Base-by-base conservation (phyloP, 208 protist species). In the Crithidia mellificae region DNA sequence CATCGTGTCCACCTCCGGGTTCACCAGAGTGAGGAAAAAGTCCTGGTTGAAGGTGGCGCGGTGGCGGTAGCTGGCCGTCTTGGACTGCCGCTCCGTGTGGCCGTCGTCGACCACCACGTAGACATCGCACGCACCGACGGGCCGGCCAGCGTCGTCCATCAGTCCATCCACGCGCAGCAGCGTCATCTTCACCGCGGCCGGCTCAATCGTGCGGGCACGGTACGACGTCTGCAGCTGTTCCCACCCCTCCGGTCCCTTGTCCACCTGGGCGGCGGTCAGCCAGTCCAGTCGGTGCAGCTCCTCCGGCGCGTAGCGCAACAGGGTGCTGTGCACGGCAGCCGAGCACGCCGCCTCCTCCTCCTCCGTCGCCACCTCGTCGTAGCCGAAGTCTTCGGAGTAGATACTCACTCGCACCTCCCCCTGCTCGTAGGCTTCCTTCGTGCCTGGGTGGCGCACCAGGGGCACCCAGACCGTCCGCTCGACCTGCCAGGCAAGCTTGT, bases 271-370 rank as follows among this genome's bases (percentile, higher is more conserved):
- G 22, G 46, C 53, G 29, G 64, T 66, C 68, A 89, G 77, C 85
- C 87, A 95, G 63, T 95, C 86, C 22, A 91, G 71, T 44, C 85
- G 83, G 66, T 95, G 90, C 55, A 95, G 77, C 68, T 91, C 81
- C 63, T 83, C 44, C 12, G 85, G 87, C 11, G 84, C 84, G 72
- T 90, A 80, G 19, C 56, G 82, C 58, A 47, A 41, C 43, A 95
- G 59, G 17, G 86, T 65, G n/a, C 59, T 62, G 54, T 85, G 86
- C 19, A 91, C 73, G 34, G 81, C 74, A 22, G 78, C 51, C 30
- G 72, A 82, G 67, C 87, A 92, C 44, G 74, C 70, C 27, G 65
- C 72, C 56, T 90, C 86, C 61, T 80, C 79, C 52, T 78, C 71
- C 63, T 80, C 66, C 17, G 86, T 59, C 20, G 81, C 80, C 22